Conservation (phyloP, 2,329 filamentous ascomycete genomes). For the Passalora sequoiae region DNA sequence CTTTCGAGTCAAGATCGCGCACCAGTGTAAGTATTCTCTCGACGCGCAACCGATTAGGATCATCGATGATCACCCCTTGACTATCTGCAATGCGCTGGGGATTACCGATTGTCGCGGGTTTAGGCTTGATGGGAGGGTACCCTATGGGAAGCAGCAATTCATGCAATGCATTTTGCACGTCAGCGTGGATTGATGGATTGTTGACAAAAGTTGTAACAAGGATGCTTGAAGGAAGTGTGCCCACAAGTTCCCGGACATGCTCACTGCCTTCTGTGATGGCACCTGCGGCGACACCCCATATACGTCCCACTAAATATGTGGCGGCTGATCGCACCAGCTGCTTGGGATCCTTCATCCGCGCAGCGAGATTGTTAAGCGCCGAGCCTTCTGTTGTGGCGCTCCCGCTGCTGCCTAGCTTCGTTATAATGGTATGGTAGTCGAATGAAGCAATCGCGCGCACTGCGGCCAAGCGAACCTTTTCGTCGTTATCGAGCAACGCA, state of each 20-base stretch:
- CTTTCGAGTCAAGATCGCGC: constrained; percentile 67
- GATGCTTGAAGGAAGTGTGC: constrained; percentile 76
- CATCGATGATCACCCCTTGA: constrained; percentile 49
- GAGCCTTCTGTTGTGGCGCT: constrained; percentile 71
- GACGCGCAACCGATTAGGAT: constrained; percentile 71
- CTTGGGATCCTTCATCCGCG: constrained; percentile 83
- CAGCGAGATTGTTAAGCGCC: constrained; percentile 73
- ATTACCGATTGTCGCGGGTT: constrained; percentile 44
- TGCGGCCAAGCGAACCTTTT: constrained; percentile 85
- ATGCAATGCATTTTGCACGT: constrained; percentile 78
- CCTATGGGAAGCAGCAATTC: constrained; percentile 85
- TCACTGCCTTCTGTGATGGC: constrained; percentile 83
- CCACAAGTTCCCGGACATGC: constrained; percentile 66
- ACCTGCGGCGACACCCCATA: constrained; percentile 90
- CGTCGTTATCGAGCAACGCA: constrained; percentile 81
- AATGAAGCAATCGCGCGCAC: constrained; percentile 79
- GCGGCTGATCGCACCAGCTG: constrained; percentile 76
- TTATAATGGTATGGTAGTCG: constrained; percentile 71
- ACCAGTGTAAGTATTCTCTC: constrained; percentile 80
- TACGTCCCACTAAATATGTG: constrained; percentile 74
- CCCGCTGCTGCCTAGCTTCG: constrained; percentile 72
- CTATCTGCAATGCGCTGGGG: constrained; percentile 59
- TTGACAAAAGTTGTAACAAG: constrained; percentile 88
- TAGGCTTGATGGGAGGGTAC: constrained; percentile 66
- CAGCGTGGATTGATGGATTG: constrained; percentile 75